A percentile compares a stretch with the other conserved stretches of the same genome.
These are phyloP conservation scores for Trametes cubensis DNA, from an alignment of 768 basidiomycete species.

Conservation along the genomic window DNA sequence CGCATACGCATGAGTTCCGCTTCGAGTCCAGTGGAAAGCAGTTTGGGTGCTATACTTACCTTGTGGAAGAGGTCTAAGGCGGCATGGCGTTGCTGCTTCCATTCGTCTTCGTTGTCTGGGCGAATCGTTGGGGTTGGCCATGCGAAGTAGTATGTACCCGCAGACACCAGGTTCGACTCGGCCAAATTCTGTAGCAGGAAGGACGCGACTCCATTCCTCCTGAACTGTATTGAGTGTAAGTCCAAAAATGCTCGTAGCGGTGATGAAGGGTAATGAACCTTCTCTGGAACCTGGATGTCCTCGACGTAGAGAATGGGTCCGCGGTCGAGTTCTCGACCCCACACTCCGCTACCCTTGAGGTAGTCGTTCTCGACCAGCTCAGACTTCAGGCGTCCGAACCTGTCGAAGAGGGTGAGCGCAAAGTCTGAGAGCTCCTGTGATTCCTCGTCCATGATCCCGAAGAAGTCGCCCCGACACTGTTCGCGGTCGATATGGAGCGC, in stretches of 20 bases:
- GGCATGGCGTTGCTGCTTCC: not conserved
- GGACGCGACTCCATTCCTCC: conserved; percentile 17
- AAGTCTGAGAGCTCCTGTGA: conserved; percentile 38
- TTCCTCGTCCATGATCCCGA: conserved; percentile 34
- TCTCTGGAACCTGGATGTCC: conserved; percentile 28
- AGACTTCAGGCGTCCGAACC: conserved; percentile 29
- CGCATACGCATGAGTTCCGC: not conserved
- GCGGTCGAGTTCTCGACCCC: conserved; percentile 35
- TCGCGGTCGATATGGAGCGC: conserved; percentile 21
- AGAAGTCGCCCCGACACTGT: conserved; percentile 4
- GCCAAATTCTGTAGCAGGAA: conserved; percentile 16
- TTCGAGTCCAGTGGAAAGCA: not conserved
- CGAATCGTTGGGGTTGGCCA: conserved; percentile 20
- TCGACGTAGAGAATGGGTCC: conserved; percentile 36
- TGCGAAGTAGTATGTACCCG: conserved; percentile 7
- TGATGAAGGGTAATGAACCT: conserved; percentile 20
- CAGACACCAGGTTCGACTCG: conserved; percentile 2
- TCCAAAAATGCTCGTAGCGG: not conserved
- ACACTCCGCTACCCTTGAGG: conserved; percentile 38
- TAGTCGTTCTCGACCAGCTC: conserved; percentile 32
- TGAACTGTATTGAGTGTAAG: not conserved
- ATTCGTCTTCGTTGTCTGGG: conserved; percentile 1
- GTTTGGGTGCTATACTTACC: conserved; percentile 13
- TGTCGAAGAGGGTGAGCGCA: conserved; percentile 35
- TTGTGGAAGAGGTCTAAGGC: conserved; percentile 23